Base-by-base conservation (phyloP, 768 basidiomycete species). In the Suillus clintonianus region DNA sequence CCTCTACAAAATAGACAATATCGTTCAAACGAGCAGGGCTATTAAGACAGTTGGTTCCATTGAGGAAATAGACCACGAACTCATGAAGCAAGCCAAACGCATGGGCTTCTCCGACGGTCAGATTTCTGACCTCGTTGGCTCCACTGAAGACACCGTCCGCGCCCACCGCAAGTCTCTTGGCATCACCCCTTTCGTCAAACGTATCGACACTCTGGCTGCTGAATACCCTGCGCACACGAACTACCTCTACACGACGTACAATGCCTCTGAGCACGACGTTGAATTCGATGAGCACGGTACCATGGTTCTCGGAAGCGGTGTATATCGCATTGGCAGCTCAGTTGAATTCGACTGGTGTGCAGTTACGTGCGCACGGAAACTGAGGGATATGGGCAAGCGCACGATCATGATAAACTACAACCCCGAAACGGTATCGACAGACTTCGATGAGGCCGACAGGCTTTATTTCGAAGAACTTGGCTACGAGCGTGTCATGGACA, bases 321-420 rank as follows among this genome's bases (percentile, higher is more conserved):
- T 99, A 24, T 99, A 99, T 80, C 90, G 97, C 64, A 99, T 99
- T 69, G 97, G 97, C 53, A 94, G 92, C 77, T 95, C 93, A 67
- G 97, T 99, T 73, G 97, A 99, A 82, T 99, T 99, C 75, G 97
- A 99, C 76, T 99, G 97, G 97, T 99, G 97, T 76, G 97, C 97
- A n/a, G 97, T 99, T 45, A 98, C 97, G 1, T 99, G 96, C 75
- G 95, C 95, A 15, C 85, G 97, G 64, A 91, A 91, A 74, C 86
- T 99, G 61, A 85, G 95, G 71, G 87, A 91, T 67, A 92, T 95
- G 86, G 95, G 96, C 75, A 90, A 92, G 74, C 89, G 89, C 79
- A 98, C 97, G 50, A 89, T 99, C 80, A 99, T 99, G 97, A 85
- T 99, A 85, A 99, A 99, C 83, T 99, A 99, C 79, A 99, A 99